Percentiles rank a stretch among this genome's conserved stretches.
Evolutionary conservation across 768 basidiomycete species (phyloP).

Genomic region (Tulasnella sp.): DNA sequence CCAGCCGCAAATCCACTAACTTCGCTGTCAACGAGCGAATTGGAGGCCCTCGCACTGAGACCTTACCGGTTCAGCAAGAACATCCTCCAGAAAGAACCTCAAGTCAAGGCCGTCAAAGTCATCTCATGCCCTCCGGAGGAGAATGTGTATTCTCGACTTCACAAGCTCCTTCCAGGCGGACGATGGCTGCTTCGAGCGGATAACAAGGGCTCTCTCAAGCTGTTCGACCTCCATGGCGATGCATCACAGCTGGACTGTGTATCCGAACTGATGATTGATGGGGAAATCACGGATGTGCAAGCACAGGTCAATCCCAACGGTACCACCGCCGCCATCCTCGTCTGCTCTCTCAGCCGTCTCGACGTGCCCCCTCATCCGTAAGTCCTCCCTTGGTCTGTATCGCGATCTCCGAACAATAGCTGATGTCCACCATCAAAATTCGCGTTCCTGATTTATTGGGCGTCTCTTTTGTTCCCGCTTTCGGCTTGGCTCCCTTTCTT

Average conservation of each 20-base stretch:
- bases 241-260: neutral
- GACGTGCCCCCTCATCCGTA: neutral
- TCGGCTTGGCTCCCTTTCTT: neutral
- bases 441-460: neutral
- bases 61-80: neutral
- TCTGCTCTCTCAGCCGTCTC: neutral
- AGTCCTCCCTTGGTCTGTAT: neutral
- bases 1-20: neutral
- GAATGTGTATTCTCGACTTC: neutral
- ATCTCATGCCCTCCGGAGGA: neutral
- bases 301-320: neutral
- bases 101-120: neutral
- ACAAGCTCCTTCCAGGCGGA: neutral
- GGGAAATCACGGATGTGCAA: neutral
- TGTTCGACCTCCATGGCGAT: neutral
- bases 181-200: neutral
- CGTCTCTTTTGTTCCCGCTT: neutral
- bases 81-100: neutral
- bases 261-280: neutral
- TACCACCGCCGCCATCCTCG: neutral
- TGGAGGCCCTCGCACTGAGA: neutral
- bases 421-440: neutral
- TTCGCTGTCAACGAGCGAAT: neutral
- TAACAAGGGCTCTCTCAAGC: neutral
- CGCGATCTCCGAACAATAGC: neutral